Evolutionary conservation across 2,329 filamentous ascomycete genomes (phyloP).

Genomic region (Xylaria sp.): DNA sequence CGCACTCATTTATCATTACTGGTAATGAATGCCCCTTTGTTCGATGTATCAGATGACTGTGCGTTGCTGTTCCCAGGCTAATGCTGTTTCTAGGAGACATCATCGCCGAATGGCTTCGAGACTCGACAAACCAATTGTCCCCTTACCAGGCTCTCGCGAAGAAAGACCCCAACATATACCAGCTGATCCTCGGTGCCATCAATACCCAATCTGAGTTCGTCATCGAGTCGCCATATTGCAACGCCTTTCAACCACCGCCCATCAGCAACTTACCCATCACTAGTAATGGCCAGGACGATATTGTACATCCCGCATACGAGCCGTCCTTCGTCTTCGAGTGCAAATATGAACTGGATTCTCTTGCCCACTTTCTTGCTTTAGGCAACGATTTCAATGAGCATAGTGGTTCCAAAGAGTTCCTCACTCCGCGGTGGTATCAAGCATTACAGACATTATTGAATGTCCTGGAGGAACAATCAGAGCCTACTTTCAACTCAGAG

Average conservation of each 20-base stretch:
- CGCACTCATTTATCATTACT: slow-evolving; percentile 93
- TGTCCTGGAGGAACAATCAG: slow-evolving; percentile 81
- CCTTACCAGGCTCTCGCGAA: slow-evolving; percentile 89
- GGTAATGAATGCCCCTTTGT: slow-evolving; percentile 55
- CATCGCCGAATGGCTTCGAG: slow-evolving; percentile 90
- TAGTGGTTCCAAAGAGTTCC: slow-evolving; percentile 80
- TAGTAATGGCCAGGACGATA: slow-evolving; percentile 83
- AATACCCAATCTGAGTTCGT: slow-evolving; percentile 97
- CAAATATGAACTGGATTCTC: slow-evolving; percentile 97
- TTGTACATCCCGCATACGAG: slow-evolving; percentile 88
- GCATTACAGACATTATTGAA: slow-evolving; percentile 79
- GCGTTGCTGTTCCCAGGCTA: neutral
- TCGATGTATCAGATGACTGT: neutral
- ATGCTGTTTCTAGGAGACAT: slow-evolving; percentile 67
- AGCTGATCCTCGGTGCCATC: slow-evolving; percentile 89
- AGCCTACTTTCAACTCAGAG: slow-evolving; percentile 79
- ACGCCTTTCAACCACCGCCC: slow-evolving; percentile 95
- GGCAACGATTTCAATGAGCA: slow-evolving; percentile 87
- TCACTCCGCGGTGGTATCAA: slow-evolving; percentile 80
- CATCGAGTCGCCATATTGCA: slow-evolving; percentile 95
- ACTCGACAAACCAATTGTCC: slow-evolving; percentile 91
- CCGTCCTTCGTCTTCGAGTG: slow-evolving; percentile 91
- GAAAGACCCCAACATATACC: slow-evolving; percentile 81
- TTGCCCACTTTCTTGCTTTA: slow-evolving; percentile 89
- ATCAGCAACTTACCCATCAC: slow-evolving; percentile 79